Conservation (phyloP, 257 asterid species). For the Gentiana straminea region DNA sequence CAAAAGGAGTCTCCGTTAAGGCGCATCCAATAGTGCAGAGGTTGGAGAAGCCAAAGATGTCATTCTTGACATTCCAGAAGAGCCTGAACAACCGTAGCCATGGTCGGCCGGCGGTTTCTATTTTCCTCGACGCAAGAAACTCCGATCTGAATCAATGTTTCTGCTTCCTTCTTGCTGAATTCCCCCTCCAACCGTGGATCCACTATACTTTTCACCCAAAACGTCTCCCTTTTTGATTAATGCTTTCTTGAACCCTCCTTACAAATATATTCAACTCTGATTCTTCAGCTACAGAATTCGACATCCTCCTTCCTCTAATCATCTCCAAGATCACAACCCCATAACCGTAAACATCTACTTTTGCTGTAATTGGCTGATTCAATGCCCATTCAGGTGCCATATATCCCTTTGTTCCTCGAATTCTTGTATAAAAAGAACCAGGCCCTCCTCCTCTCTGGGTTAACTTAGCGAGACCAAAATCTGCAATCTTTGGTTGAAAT, state of each 20-base stretch:
- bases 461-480: conserved; percentile 31
- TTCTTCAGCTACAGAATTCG: background rate
- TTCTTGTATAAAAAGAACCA: conserved; percentile 12
- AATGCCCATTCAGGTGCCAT: conserved; percentile 47
- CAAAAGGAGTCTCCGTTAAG: too few species aligned
- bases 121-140: conserved; percentile 24
- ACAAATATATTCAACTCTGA: conserved; percentile 8
- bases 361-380: conserved; percentile 29
- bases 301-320: conserved; percentile 20
- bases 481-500: conserved; percentile 30
- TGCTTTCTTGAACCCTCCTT: conserved; percentile 19
- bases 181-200: conserved; percentile 20
- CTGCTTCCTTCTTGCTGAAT: conserved; percentile 13
- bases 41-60: too few species aligned
- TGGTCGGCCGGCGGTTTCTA: conserved; percentile 25
- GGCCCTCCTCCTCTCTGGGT: conserved; percentile 6
- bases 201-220: conserved; percentile 5
- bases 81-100: conserved; percentile 3
- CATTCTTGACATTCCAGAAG: too few species aligned
- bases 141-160: conserved; percentile 18
- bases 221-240: conserved; percentile 14
- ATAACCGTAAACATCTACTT: conserved; percentile 37
- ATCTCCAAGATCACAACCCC: conserved; percentile 35
- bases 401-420: conserved; percentile 38
- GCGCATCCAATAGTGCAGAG: too few species aligned